Conservation (phyloP, 192 early-diverging fungal genomes). For the Kappamyces sp. region DNA sequence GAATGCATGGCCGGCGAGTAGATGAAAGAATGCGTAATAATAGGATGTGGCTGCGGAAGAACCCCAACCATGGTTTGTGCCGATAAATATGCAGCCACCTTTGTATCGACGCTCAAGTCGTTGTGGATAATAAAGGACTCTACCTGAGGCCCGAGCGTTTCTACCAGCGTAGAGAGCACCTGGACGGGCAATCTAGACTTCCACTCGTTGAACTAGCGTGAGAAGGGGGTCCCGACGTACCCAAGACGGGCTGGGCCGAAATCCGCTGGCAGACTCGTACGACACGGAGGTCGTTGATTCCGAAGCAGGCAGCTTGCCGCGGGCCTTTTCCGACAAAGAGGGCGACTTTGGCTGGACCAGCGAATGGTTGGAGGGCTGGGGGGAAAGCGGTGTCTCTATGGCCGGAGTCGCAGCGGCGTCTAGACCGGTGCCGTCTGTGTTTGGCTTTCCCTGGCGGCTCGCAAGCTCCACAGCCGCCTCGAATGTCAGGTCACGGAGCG, state of each 20-base stretch:
- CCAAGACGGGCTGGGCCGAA: constrained; percentile 68
- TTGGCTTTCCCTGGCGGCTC: constrained; percentile 13
- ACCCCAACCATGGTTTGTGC: constrained; percentile 45
- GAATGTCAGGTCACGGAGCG: constrained; percentile 62
- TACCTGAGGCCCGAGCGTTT: constrained; percentile 62
- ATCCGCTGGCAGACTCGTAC: constrained; percentile 43
- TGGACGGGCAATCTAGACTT: constrained; percentile 63
- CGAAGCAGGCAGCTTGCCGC: constrained; percentile 61
- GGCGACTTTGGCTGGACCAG: constrained; percentile 20
- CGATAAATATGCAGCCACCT: constrained; percentile 50
- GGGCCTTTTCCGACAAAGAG: constrained; percentile 69
- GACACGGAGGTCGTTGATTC: constrained; percentile 9
- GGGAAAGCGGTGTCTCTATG: neutral
- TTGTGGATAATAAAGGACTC: constrained; percentile 57
- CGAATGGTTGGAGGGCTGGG: neutral
- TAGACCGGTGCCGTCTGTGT: neutral
- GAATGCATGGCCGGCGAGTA: constrained; percentile 29
- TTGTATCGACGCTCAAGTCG: constrained; percentile 55
- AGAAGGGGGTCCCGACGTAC: constrained; percentile 31
- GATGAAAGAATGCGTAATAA: constrained; percentile 33
- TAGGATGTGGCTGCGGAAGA: constrained; percentile 43
- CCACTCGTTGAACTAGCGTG: constrained; percentile 55
- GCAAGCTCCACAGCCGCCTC: constrained; percentile 43
- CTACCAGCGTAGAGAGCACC: constrained; percentile 58
- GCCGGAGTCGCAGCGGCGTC: neutral